phyloP scores from a whole-genome alignment of 305 asterid species.

The Fraxinus ornus region DNA sequence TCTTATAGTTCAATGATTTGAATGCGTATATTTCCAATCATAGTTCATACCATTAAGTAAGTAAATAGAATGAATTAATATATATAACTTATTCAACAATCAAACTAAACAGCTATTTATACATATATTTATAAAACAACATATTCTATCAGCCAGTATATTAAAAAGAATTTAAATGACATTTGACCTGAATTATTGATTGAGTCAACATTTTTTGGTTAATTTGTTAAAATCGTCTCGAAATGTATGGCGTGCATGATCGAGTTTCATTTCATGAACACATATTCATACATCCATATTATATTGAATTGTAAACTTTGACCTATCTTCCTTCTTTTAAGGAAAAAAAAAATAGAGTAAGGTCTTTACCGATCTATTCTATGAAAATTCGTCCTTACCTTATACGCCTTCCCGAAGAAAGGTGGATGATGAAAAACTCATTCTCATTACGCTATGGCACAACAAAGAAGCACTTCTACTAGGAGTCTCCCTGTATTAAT shows the following conservation, averaged over 20 bases:
- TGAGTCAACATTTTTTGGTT: conserved; percentile 33
- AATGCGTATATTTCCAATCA: conserved; percentile 29
- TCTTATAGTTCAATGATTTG: conserved; percentile 18
- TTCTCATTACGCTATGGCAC: too few relatives aligned
- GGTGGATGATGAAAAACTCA: too few relatives aligned
- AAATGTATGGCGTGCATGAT: conserved; percentile 35
- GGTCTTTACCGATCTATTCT: too few relatives aligned
- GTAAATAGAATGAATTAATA: conserved; percentile 19
- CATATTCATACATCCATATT: not conserved
- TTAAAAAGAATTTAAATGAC: conserved; percentile 7
- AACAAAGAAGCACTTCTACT: too few relatives aligned
- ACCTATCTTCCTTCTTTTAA: too few relatives aligned
- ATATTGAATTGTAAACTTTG: too few relatives aligned
- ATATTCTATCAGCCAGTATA: conserved; percentile 17
- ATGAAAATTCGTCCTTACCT: too few relatives aligned
- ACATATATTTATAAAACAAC: conserved; percentile 8
- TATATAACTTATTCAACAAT: not conserved
- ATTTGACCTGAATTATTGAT: conserved; percentile 20
- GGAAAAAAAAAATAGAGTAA: too few relatives aligned
- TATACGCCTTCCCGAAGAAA: too few relatives aligned
- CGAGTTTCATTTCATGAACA: not conserved
- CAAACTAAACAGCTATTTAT: conserved; percentile 28
- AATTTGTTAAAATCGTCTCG: not conserved
- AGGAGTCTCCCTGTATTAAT: too few relatives aligned
- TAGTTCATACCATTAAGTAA: conserved; percentile 29